Evolutionary conservation across 202 grass and related monocot genomes (phyloP), one percentile per base, ranked within the genome.

Genomic region (Musa balbisiana): DNA sequence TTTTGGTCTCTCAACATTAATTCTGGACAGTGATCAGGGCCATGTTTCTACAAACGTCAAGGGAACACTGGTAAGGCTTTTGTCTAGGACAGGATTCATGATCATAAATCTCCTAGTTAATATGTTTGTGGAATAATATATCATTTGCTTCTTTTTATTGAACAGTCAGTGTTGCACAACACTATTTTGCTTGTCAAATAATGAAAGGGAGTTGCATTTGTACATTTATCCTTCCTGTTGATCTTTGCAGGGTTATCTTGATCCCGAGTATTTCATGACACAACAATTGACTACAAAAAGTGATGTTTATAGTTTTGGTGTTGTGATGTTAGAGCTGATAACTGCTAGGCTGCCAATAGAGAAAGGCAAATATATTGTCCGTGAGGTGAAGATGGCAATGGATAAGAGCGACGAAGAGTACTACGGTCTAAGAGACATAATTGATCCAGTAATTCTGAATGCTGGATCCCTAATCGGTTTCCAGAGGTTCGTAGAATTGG

Each of bases 181-280:
- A 43, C 4, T 43, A 6, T 43, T 43, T 43, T 43, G 33, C 33
- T 8, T 43, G 33, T 43, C 33, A 43, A 43, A 43, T 8, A 43
- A 43, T 43, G 33, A 43, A 43, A 43, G 33, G 33, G 33, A 43
- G 33, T 43, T 43, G 33, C 33, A 43, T 43, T 6, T 43, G 33
- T 43, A 8, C 69, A 66, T 68, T 71, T 52, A 76, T 78, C 56
- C 73, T 74, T 73, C 29, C 64, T 63, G 29, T 74, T 78, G 73
- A 70, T 91, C 51, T 66, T 24, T 26, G 3, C 26, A 96, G 89
- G 92, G 92, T 21, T 92, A 96, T 64, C 77, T 92, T 82, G 87
- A 92, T 76, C 90, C 92, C 1, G 90, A 96, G 82, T 96, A 96
- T 72, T 90, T 92, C 73, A 92, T 90, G 89, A 96, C 85, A 10